phyloP scores from a whole-genome alignment of 306 rosid species.

The Psophocarpus tetragonolobus region DNA sequence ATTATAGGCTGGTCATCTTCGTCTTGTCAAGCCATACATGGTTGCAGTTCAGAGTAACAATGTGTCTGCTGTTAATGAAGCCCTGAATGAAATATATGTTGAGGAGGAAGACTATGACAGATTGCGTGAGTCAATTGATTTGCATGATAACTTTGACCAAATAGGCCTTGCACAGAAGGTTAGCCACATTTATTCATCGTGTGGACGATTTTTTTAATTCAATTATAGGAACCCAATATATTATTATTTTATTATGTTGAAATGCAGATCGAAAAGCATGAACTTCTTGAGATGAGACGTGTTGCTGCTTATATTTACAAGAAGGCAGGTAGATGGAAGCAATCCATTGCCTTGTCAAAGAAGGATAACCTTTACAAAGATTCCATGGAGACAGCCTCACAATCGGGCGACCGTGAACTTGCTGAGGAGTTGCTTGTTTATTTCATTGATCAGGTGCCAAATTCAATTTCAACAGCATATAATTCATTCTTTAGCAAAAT shows the following conservation, averaged over 20 bases:
- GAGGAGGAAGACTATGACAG: constrained; percentile 99
- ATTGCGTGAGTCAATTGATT: constrained; percentile 95
- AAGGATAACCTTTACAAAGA: constrained; percentile 98
- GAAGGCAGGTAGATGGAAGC: constrained; percentile 99
- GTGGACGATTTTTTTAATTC: constrained; percentile 7
- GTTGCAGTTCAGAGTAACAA: constrained; percentile 99
- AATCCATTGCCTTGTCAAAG: constrained; percentile 97
- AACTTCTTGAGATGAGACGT: constrained; percentile 98
- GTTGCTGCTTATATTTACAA: constrained; percentile 99
- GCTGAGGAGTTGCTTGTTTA: constrained; percentile 96
- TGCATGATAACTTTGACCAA: constrained; percentile 97
- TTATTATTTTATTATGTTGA: constrained; percentile 28
- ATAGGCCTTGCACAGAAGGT: constrained; percentile 99
- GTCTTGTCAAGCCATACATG: constrained; percentile 99
- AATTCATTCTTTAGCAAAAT: not conserved
- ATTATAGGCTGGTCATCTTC: constrained; percentile 88
- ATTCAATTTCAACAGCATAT: constrained; percentile 9
- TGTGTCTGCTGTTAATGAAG: constrained; percentile 97
- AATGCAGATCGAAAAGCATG: constrained; percentile 93
- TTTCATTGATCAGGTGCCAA: constrained; percentile 86
- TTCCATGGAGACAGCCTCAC: constrained; percentile 99
- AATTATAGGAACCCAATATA: constrained; percentile 28
- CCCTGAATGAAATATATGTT: constrained; percentile 93
- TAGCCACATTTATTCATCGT: constrained; percentile 30
- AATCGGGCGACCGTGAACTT: constrained; percentile 97